phyloP scores from a whole-genome alignment of 768 basidiomycete species.

The Lactifluus pinguis region DNA sequence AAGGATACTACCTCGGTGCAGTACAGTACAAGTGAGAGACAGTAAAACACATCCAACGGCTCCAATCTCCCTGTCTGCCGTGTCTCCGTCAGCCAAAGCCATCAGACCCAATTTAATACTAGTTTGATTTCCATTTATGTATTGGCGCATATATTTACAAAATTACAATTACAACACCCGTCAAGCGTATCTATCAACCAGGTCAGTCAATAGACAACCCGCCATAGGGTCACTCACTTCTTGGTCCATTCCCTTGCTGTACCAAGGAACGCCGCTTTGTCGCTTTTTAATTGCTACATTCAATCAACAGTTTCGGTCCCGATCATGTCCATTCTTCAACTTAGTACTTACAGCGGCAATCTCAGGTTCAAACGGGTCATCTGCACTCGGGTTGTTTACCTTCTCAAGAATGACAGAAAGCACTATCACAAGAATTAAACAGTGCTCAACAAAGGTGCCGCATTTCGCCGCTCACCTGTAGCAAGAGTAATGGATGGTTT shows the following conservation, averaged over 20 bases:
- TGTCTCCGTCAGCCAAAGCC: no score
- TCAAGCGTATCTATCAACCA: no score
- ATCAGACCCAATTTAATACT: no score
- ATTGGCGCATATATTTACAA: no score
- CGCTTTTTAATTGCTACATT: constrained; percentile 62
- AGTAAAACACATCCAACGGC: no score
- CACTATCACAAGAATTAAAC: constrained; percentile 34
- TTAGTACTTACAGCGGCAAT: constrained; percentile 59
- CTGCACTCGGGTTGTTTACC: constrained; percentile 78
- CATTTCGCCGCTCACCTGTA: constrained; percentile 38
- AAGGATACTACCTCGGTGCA: no score
- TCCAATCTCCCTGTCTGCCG: no score
- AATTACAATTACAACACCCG: no score
- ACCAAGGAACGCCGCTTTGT: constrained; percentile 60
- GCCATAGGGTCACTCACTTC: constrained; percentile 39
- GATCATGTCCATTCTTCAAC: neutral
- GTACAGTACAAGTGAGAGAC: no score
- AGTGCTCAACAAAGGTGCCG: neutral
- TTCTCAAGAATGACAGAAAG: constrained; percentile 74
- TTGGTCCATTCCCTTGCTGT: constrained; percentile 79
- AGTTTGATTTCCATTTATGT: no score
- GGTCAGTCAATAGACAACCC: no score
- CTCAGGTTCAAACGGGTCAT: constrained; percentile 84
- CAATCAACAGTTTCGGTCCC: neutral
- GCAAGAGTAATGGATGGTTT: constrained; percentile 72